Evolutionary conservation across 805 yeast species (phyloP), one percentile per base, ranked within the genome.

Genomic region (Lipomyces sp.): DNA sequence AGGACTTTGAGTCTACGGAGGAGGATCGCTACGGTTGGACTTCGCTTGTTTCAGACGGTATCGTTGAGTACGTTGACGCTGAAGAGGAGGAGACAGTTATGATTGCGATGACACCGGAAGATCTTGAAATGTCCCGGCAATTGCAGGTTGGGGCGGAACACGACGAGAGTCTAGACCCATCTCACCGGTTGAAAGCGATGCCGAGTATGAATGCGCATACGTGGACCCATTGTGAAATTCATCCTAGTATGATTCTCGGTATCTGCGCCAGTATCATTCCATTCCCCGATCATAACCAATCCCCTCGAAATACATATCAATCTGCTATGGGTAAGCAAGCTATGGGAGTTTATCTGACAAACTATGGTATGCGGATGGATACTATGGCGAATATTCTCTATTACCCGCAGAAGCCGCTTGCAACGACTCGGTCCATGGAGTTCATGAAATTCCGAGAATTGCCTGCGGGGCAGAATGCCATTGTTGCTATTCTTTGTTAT

Each of bases 261-360:
- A 97, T 95, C 71, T 97, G 98, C 57, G 99, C 99, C 4, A 91
- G 97, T 35, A 92, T 95, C 77, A 95, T 95, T 84, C 99, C 99
- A 24, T 95, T 95, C 90, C 99, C 99, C 13, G 99, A 95, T 81
- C 99, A 95, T 80, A 95, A 95, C 80, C 99, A 95, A 83, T 93
- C 98, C 67, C 99, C 99, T 67, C 94, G 99, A 87, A 95, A 95
- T 77, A 95, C 99, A 2, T 95, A 95, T 80, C 99, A 95, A 82
- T 93, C 97, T 77, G 99, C 99, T 71, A 95, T 95, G 99, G 99
- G 99, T 87, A 95, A 95, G 80, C 99, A 95, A 82, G 99, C 99
- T 65, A 95, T 95, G 99, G 99, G 99, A 77, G 98, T 95, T 8
- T 94, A 90, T 79, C 84, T 94, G 75, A 95, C 99, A 3, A 95